These are phyloP conservation scores for Nannochloris sp. DNA, from an alignment of 139 green algal species.

Conservation along the genomic window DNA sequence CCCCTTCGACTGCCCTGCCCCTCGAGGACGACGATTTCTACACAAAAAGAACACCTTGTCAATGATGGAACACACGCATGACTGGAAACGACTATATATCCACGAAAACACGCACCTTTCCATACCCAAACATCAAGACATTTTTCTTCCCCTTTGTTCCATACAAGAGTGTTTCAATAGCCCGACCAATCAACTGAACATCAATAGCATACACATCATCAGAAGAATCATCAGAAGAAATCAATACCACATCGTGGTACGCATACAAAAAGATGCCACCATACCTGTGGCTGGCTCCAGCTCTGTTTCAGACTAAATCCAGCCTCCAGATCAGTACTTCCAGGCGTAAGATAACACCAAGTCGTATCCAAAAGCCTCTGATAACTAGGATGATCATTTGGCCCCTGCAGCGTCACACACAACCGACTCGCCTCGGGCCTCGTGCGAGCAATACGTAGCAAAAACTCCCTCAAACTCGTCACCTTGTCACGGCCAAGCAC, in stretches of 20 bases:
- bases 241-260: neutral
- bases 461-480: conserved; percentile 10
- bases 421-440: conserved; percentile 4
- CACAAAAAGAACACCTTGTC: neutral
- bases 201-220: neutral
- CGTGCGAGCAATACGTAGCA: conserved; percentile 13
- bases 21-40: too few species aligned
- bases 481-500: conserved; percentile 9
- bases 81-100: neutral
- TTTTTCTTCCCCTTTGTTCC: conserved; percentile 21
- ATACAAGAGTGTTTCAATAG: conserved; percentile 44
- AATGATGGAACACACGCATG: neutral
- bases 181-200: conserved; percentile 43
- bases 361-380: conserved; percentile 15
- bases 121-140: conserved; percentile 44
- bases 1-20: conserved; percentile 14
- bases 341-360: conserved; percentile 10
- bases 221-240: neutral
- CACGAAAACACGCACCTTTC: conserved; percentile 26
- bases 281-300: conserved; percentile 27
- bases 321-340: neutral
- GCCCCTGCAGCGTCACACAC: too few species aligned
- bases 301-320: conserved; percentile 29
- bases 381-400: conserved; percentile 16
- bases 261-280: neutral